Conservation (phyloP, 2,329 filamentous ascomycete species). For the Diaporthe ampelina region DNA sequence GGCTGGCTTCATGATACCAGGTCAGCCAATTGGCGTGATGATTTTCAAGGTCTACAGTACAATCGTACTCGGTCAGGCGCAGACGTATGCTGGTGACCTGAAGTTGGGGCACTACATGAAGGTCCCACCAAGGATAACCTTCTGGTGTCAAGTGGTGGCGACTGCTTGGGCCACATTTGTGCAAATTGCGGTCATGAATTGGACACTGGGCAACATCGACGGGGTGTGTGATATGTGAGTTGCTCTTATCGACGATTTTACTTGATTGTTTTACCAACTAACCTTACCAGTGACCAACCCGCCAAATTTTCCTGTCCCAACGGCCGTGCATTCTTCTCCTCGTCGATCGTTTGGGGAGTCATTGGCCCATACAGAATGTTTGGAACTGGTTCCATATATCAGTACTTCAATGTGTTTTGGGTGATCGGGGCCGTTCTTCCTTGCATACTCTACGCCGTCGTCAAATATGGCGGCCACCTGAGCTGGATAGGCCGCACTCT, state of each 20-base stretch:
- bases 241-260: neutral
- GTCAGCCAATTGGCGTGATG: conserved; percentile 68
- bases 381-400: conserved; percentile 65
- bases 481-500: conserved; percentile 60
- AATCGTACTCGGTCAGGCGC: conserved; percentile 54
- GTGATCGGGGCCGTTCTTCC: conserved; percentile 65
- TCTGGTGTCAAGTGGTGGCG: conserved; percentile 56
- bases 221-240: conserved; percentile 60
- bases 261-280: conserved; percentile 50
- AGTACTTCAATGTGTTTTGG: conserved; percentile 66
- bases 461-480: conserved; percentile 46
- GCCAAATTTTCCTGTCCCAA: conserved; percentile 60
- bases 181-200: conserved; percentile 61
- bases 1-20: conserved; percentile 72
- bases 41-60: conserved; percentile 66
- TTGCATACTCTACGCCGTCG: conserved; percentile 59
- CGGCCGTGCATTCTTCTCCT: conserved; percentile 62
- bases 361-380: conserved; percentile 71
- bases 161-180: conserved; percentile 59
- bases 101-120: conserved; percentile 57
- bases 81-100: conserved; percentile 52
- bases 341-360: conserved; percentile 69
- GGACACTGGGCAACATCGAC: conserved; percentile 60
- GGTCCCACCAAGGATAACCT: conserved; percentile 58
- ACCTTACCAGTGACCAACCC: conserved; percentile 56